Evolutionary conservation across 2,329 filamentous ascomycete genomes (phyloP), one percentile per base, ranked within the genome.

Genomic region (Fusarium subglutinans): DNA sequence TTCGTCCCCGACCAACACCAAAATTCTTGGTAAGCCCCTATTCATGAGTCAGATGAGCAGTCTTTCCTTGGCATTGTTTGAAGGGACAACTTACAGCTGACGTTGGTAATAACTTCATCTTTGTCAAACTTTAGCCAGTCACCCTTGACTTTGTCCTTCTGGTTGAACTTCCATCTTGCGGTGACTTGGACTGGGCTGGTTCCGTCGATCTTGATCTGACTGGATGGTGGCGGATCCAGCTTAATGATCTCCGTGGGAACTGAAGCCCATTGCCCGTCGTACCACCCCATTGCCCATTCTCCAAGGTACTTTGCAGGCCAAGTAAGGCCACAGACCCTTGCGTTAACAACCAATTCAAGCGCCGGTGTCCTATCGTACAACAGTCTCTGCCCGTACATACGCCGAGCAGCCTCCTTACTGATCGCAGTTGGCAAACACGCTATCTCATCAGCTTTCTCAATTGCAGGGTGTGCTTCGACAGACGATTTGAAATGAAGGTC

Each of bases 21-120:
- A 68, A 88, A 86, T 18, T 86, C 85, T 28, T 82, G 80, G 64
- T 86, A 83, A 6, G 82, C 73, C 83, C 84, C 86, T 87, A 33
- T 22, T 43, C 22, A n/a, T 24, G 41, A 51, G 63, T 77, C 37
- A 78, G 72, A 30, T 45, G 18, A 55, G 18, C 30, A 24, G 17
- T 11, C 22, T 30, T 30, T 41, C 22, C n/a, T 40, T 20, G 22
- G 22, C 22, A 30, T 20, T 38, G 10, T 22, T 40, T 15, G 9
- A 26, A 15, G 35, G 33, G 28, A 30, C 12, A 40, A 84, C 87
- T 83, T 77, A 87, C 87, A 89, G 59, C 82, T 83, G 30, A 89
- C 94, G 81, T 91, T 94, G 72, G 86, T 90, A 22, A 93, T 91
- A 7, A 87, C 84, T 71, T 93, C 91, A 26, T 89, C 90, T 78